A percentile compares a stretch with the other conserved stretches of the same genome.
These are phyloP conservation scores for Stipa capillata DNA, from an alignment of 176 grass and related monocot genomes.

Conservation along the genomic window DNA sequence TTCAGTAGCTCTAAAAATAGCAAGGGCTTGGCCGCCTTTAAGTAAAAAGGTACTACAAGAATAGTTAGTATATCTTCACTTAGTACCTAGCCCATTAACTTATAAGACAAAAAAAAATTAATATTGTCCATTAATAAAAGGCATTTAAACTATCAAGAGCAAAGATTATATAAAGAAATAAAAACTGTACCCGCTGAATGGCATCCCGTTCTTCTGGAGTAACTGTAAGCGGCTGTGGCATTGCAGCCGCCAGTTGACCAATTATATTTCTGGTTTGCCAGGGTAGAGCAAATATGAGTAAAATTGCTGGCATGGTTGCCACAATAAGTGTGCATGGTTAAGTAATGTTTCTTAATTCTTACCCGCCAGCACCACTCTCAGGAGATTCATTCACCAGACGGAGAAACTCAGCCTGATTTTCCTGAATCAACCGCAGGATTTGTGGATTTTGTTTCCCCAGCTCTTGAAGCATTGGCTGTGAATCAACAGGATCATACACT, in stretches of 20 bases:
- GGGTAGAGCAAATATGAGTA: neutral
- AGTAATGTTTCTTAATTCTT: slow-evolving; percentile 32
- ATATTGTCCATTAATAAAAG: neutral
- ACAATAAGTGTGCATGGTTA: neutral
- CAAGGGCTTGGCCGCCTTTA: neutral
- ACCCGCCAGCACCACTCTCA: slow-evolving; percentile 46
- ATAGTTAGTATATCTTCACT: neutral
- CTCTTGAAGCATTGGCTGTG: slow-evolving; percentile 99
- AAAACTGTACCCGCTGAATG: slow-evolving; percentile 61
- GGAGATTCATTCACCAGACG: slow-evolving; percentile 81
- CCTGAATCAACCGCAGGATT: slow-evolving; percentile 82
- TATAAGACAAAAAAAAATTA: neutral
- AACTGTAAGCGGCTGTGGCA: slow-evolving; percentile 62
- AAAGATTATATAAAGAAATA: neutral
- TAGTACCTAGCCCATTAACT: neutral
- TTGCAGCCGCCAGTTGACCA: slow-evolving; percentile 56
- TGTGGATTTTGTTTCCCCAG: slow-evolving; percentile 97
- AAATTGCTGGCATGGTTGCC: neutral
- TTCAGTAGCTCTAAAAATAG: neutral
- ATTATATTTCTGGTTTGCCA: slow-evolving; percentile 57
- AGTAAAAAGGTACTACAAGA: neutral
- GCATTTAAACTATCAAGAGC: neutral
- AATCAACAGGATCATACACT: slow-evolving; percentile 19
- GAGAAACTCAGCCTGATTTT: slow-evolving; percentile 95
- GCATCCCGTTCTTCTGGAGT: slow-evolving; percentile 85